Base-by-base conservation (phyloP, 2,329 filamentous ascomycete species). In the Phialophora chinensis region DNA sequence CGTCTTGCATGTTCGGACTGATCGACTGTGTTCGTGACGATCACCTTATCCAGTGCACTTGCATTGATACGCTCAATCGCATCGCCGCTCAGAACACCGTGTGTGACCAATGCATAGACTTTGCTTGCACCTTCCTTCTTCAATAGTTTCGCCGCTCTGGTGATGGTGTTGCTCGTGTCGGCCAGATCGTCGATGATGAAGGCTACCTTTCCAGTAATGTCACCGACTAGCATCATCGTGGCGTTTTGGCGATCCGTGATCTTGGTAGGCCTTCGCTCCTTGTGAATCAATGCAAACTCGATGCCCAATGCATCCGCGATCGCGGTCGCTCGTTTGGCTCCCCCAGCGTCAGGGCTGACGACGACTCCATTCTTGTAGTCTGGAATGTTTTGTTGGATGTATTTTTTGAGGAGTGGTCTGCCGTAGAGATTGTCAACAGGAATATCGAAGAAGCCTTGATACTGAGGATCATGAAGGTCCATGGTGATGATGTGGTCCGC, bases 401-500 rank as follows among this genome's bases (percentile, higher is more conserved):
- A 89, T 73, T 85, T 87, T 75, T 87, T 86, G 65, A 89, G 72
- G 38, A 83, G 74, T 42, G 81, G 81, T 60, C 81, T 77, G 14
- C 81, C 94, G 80, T 98, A 98, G 20, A 99, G 85, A 78, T 99
- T 99, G 81, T 99, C 95, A 64, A 99, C 95, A 2, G 95, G 95
- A 66, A 98, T 97, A 76, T 99, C 94, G 76, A 99, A 98, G 84
- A 97, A 99, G 62, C 95, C 95, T 80, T 99, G 95, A 76, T 98
- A 98, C 79, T 99, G 93, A 50, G 92, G 91, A 78, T 97, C 94
- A 77, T 95, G 92, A 60, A 99, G 86, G 76, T 99, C 95, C 91
- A 99, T 96, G 35, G 94, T 97, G 77, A 98, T 97, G 77, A 95
- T 90, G 79, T 98, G 95, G 78, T 99, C 94, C 54, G 95, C 93